phyloP scores from a whole-genome alignment of 805 yeast genomes.

The Jamesozyma spencerorum region DNA sequence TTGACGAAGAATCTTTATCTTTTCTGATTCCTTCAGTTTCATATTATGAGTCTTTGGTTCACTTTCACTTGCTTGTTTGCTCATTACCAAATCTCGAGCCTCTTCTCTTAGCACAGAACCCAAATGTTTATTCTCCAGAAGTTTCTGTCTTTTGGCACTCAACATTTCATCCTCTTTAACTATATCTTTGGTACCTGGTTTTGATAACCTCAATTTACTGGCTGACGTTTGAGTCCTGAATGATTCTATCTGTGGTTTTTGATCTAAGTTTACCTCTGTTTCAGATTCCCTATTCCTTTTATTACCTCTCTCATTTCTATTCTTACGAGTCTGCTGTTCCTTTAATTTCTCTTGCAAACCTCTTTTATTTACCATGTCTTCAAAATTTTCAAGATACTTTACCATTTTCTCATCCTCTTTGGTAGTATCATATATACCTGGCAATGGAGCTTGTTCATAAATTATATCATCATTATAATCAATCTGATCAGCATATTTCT shows the following conservation, averaged over 20 bases:
- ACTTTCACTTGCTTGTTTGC: neutral
- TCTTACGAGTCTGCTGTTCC: constrained; percentile 24
- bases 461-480: constrained; percentile 82
- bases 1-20: constrained; percentile 7
- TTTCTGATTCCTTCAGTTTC: constrained; percentile 5
- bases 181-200: constrained; percentile 23
- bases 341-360: constrained; percentile 36
- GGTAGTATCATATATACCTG: constrained; percentile 58
- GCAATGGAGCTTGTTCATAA: constrained; percentile 58
- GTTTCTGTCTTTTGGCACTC: constrained; percentile 24
- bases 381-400: constrained; percentile 34
- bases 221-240: neutral
- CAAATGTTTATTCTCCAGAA: constrained; percentile 7
- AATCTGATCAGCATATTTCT: constrained; percentile 47
- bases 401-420: constrained; percentile 45
- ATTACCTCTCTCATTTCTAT: constrained; percentile 26
- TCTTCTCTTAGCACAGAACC: constrained; percentile 5
- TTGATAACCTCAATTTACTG: constrained; percentile 26
- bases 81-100: neutral
- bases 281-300: constrained; percentile 6
- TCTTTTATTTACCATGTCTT: constrained; percentile 32
- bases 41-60: neutral
- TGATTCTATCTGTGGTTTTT: constrained; percentile 13
- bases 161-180: constrained; percentile 16
- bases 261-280: constrained; percentile 6